These are phyloP conservation scores for Paramecium biaurelia DNA, from an alignment of 73 alveolate genomes.

Conservation along the genomic window DNA sequence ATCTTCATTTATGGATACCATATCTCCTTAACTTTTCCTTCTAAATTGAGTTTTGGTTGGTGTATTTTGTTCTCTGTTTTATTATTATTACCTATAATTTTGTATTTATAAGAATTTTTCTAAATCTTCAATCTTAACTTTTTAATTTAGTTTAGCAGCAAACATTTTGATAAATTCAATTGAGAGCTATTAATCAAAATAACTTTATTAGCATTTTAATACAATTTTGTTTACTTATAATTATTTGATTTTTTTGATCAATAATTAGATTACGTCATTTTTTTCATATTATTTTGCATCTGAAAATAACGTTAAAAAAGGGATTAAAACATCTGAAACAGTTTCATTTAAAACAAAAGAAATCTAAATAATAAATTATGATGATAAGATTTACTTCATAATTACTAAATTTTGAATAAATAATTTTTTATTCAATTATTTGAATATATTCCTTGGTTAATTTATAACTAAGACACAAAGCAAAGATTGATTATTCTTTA, in stretches of 20 bases:
- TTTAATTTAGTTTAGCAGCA: background rate
- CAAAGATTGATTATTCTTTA: background rate
- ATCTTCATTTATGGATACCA: background rate
- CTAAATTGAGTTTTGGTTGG: background rate
- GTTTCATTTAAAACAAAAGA: background rate
- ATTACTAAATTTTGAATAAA: slow-evolving; percentile 40
- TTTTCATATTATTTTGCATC: background rate
- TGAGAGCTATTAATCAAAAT: background rate
- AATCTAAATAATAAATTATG: background rate
- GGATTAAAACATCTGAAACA: slow-evolving; percentile 19
- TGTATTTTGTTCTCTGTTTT: background rate
- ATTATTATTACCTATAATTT: background rate
- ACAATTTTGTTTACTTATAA: background rate
- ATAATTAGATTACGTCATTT: background rate
- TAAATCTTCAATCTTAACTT: background rate
- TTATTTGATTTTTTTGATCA: background rate
- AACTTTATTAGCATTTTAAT: background rate
- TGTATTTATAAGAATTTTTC: slow-evolving; percentile 1
- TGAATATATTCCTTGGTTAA: slow-evolving; percentile 5
- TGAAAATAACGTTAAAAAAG: background rate
- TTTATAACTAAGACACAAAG: slow-evolving; percentile 2
- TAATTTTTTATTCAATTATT: background rate
- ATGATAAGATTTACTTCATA: background rate
- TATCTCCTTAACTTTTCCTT: slow-evolving; percentile 44
- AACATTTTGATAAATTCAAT: background rate